These are phyloP conservation scores for Acanthamoeba healyi DNA, from an alignment of 208 protist genomes.

Conservation along the genomic window DNA sequence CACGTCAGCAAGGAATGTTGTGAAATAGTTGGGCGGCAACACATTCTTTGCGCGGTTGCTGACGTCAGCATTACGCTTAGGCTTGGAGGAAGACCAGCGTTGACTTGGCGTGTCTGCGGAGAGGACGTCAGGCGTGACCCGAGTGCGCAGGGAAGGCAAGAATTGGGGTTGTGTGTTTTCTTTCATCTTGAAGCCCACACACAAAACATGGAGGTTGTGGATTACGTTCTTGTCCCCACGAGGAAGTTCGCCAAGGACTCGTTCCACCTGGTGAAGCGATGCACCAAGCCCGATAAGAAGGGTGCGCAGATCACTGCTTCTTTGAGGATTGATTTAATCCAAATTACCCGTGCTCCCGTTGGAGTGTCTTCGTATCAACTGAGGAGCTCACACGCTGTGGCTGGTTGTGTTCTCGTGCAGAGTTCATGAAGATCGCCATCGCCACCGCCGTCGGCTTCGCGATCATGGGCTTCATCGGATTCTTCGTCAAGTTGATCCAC, in stretches of 20 bases:
- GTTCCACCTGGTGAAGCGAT: conserved; percentile 63
- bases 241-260: conserved; percentile 66
- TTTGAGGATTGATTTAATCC: not conserved
- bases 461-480: conserved; percentile 94
- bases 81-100: too few species aligned
- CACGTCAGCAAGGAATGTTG: too few species aligned
- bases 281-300: conserved; percentile 72
- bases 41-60: too few species aligned
- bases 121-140: not conserved
- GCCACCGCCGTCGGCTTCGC: conserved; percentile 92
- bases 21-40: too few species aligned
- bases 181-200: not conserved
- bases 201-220: conserved; percentile 67
- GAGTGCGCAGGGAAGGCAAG: too few species aligned
- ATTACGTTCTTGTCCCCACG: conserved; percentile 66
- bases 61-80: too few species aligned
- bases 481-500: conserved; percentile 94
- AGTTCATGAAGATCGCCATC: conserved; percentile 92
- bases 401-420: conserved; percentile 77
- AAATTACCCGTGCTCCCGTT: too few species aligned
- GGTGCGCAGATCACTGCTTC: not conserved
- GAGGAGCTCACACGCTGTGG: not conserved
- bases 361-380: too few species aligned
- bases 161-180: not conserved
- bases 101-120: too few species aligned